Evolutionary conservation across 805 yeast species (phyloP).

Genomic region (Candida chilensis): DNA sequence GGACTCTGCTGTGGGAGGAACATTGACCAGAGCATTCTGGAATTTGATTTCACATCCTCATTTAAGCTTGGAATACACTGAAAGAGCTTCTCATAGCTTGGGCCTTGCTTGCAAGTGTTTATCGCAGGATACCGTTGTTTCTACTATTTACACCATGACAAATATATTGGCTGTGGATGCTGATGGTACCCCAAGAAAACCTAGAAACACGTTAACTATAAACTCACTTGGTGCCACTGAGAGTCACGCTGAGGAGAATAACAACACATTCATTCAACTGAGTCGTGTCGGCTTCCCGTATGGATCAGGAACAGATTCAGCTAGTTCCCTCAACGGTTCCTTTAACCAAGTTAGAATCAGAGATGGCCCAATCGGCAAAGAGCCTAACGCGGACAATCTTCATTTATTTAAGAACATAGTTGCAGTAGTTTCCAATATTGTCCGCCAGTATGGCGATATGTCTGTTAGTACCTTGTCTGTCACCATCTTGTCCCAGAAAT

Average conservation of each 20-base stretch:
- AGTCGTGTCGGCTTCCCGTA: no score
- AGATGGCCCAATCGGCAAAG: no score
- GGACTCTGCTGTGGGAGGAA: conserved; percentile 1
- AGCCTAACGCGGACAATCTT: conserved; percentile 20
- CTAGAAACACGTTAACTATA: not conserved
- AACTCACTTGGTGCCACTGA: no score
- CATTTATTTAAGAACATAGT: conserved; percentile 57
- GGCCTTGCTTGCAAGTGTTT: conserved; percentile 59
- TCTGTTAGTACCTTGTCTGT: conserved; percentile 71
- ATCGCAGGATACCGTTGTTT: conserved; percentile 75
- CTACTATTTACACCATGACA: conserved; percentile 75
- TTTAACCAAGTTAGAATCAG: no score
- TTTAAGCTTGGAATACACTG: conserved; percentile 36
- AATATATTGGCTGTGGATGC: conserved; percentile 58
- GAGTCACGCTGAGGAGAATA: no score
- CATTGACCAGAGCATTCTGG: conserved; percentile 7
- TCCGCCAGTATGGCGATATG: conserved; percentile 57
- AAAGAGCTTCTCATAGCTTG: conserved; percentile 44
- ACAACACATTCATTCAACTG: no score
- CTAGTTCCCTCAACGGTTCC: no score
- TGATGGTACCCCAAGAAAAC: conserved; percentile 13
- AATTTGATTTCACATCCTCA: conserved; percentile 43
- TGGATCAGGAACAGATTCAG: no score
- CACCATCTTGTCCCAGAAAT: conserved; percentile 75
- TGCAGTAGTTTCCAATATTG: conserved; percentile 56